These are phyloP conservation scores for Tarenaya hassleriana DNA, from an alignment of 345 rosid species.

Conservation along the genomic window DNA sequence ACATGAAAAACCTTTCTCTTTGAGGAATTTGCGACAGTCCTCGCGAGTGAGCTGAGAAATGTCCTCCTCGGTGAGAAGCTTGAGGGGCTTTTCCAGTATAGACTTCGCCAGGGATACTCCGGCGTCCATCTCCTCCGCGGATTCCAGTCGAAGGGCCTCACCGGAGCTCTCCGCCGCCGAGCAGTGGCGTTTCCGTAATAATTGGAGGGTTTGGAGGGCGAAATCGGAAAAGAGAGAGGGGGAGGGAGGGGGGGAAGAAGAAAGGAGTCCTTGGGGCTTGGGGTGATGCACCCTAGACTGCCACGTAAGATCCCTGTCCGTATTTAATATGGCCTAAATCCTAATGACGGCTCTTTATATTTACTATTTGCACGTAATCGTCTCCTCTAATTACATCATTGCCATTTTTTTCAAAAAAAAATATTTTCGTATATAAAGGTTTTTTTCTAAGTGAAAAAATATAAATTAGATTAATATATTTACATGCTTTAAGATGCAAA, in stretches of 20 bases:
- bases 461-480: no score
- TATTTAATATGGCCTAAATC: conserved; percentile 22
- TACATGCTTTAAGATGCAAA: no score
- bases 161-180: conserved; percentile 22
- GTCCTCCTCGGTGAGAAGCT: conserved; percentile 85
- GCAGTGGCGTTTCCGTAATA: conserved; percentile 38
- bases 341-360: conserved; percentile 28
- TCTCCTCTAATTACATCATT: no score
- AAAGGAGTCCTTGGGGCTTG: conserved; percentile 30
- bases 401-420: no score
- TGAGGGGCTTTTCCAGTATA: conserved; percentile 69
- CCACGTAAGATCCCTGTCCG: conserved; percentile 50
- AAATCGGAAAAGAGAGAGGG: conserved; percentile 16
- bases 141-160: conserved; percentile 20
- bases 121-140: conserved; percentile 36
- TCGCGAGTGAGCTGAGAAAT: conserved; percentile 97
- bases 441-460: no score
- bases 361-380: neutral
- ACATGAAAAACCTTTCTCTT: conserved; percentile 55
- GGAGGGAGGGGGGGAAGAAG: neutral
- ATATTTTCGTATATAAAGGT: no score
- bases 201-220: conserved; percentile 14
- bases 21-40: conserved; percentile 91
- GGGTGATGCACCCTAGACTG: conserved; percentile 67
- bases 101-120: conserved; percentile 51